These are phyloP conservation scores for Puya raimondii DNA, from an alignment of 176 grass and related monocot species.

Conservation along the genomic window DNA sequence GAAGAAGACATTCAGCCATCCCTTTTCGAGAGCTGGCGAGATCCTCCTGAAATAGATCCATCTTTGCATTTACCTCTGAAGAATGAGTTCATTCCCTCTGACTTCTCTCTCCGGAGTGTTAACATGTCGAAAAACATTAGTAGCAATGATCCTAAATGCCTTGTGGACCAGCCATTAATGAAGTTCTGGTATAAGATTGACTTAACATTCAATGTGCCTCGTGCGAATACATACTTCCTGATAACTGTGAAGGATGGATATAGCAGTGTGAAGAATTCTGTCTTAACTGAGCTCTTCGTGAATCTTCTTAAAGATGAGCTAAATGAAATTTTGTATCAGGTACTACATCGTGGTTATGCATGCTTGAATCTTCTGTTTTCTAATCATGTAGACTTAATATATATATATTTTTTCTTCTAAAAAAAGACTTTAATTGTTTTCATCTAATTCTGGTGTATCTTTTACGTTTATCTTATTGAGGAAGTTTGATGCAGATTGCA, in stretches of 20 bases:
- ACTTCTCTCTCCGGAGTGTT: constrained; percentile 60
- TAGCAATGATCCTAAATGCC: constrained; percentile 48
- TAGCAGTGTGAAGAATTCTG: constrained; percentile 53
- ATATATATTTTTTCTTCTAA: neutral
- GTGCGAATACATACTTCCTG: constrained; percentile 77
- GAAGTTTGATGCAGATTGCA: neutral
- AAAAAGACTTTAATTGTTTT: too few relatives aligned
- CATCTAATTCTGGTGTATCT: too few relatives aligned
- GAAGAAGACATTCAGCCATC: constrained; percentile 73
- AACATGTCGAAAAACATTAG: constrained; percentile 27
- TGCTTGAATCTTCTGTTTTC: neutral
- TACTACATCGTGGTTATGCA: constrained; percentile 14
- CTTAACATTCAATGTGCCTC: constrained; percentile 77
- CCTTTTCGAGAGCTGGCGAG: constrained; percentile 65
- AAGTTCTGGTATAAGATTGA: constrained; percentile 96
- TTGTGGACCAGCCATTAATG: constrained; percentile 69
- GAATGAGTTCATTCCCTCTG: constrained; percentile 80
- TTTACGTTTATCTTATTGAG: too few relatives aligned
- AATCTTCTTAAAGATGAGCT: constrained; percentile 95
- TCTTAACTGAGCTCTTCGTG: constrained; percentile 83
- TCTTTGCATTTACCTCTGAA: constrained; percentile 71
- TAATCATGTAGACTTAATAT: neutral
- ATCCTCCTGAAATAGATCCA: constrained; percentile 42
- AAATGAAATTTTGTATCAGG: constrained; percentile 93
- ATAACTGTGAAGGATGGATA: constrained; percentile 78